A percentile compares a stretch with the other conserved stretches of the same genome.
These are phyloP conservation scores for Aspergillus ruber DNA, from an alignment of 2,329 filamentous ascomycete genomes.

Conservation along the genomic window DNA sequence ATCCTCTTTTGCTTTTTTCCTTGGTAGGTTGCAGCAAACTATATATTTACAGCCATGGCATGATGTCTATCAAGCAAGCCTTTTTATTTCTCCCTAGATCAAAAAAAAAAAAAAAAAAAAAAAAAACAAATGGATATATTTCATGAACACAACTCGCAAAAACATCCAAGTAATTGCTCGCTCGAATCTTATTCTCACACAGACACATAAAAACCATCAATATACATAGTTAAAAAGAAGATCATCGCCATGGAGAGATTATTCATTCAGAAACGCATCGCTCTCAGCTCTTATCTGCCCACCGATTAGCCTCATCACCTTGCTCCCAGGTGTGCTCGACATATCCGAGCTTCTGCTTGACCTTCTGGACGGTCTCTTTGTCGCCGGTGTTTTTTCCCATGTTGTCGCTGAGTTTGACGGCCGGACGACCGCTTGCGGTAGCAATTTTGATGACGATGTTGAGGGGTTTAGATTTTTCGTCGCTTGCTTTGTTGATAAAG, in stretches of 20 bases:
- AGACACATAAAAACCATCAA: neutral
- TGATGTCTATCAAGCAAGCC: neutral
- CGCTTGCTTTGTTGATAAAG: conserved; percentile 65
- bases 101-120: neutral
- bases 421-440: conserved; percentile 70
- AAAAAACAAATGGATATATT: neutral
- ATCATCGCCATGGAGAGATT: too few relatives aligned
- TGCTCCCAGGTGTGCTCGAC: conserved; percentile 75
- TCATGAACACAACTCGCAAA: neutral
- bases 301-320: conserved; percentile 76
- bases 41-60: neutral
- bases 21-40: neutral
- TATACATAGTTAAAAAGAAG: neutral
- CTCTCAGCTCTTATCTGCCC: conserved; percentile 48
- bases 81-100: too few relatives aligned
- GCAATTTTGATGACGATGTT: conserved; percentile 98
- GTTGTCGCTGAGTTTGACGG: conserved; percentile 92
- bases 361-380: conserved; percentile 65
- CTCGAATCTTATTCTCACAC: neutral
- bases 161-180: neutral
- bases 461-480: conserved; percentile 78
- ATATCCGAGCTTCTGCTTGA: conserved; percentile 83
- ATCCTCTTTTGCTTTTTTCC: conserved; percentile 9
- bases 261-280: too few relatives aligned
- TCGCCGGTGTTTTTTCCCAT: conserved; percentile 92